Conservation (phyloP, 768 basidiomycete species). For the Boletus rufocinnamomeus region DNA sequence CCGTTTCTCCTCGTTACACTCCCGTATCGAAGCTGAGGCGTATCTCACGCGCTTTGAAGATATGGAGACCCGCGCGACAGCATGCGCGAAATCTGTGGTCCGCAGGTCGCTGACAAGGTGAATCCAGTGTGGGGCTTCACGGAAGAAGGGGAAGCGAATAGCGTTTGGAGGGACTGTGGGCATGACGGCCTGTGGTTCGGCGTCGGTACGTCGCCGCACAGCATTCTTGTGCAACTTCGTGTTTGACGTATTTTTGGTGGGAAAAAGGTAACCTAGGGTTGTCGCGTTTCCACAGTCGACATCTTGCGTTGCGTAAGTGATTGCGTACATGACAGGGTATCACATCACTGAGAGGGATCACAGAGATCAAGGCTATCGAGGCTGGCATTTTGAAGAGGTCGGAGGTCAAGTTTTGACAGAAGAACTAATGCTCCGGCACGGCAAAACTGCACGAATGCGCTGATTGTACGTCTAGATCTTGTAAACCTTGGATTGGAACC, state of each 20-base stretch:
- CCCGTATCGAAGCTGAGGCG: background rate
- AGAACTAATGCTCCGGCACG: background rate
- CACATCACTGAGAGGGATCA: background rate
- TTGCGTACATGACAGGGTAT: background rate
- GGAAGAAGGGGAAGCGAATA: conserved; percentile 59
- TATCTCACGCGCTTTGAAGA: conserved; percentile 29
- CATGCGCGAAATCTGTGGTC: conserved; percentile 47
- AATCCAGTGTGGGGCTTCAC: conserved; percentile 62
- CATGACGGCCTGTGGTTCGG: conserved; percentile 40
- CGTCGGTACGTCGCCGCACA: conserved; percentile 24
- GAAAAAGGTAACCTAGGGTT: conserved; percentile 25
- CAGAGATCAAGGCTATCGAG: conserved; percentile 36
- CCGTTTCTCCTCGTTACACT: background rate
- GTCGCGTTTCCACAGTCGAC: conserved; percentile 34
- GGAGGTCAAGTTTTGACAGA: conserved; percentile 21
- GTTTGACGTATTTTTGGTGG: background rate
- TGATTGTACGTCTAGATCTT: background rate
- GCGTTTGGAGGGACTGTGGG: conserved; percentile 36
- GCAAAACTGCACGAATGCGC: background rate
- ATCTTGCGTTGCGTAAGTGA: conserved; percentile 34
- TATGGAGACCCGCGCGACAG: conserved; percentile 46
- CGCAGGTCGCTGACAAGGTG: conserved; percentile 46
- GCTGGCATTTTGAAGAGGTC: conserved; percentile 28
- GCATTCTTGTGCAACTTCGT: background rate
- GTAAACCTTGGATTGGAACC: background rate